phyloP scores from a whole-genome alignment of 2,329 filamentous ascomycete species.

The Colletotrichum acutatum region DNA sequence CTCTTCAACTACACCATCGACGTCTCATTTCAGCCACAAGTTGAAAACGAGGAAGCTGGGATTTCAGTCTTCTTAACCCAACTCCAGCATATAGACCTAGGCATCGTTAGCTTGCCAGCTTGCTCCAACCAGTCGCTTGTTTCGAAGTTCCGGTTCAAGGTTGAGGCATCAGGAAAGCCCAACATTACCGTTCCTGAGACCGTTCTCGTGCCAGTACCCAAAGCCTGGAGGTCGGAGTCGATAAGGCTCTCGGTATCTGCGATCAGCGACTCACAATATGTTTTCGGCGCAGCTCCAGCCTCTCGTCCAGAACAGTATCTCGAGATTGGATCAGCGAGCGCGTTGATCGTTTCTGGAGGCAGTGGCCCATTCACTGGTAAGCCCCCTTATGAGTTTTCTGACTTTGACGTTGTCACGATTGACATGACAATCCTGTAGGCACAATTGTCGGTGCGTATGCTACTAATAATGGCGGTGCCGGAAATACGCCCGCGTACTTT shows the following conservation, averaged over 20 bases:
- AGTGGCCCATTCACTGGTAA: conserved; percentile 43
- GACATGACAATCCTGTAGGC: conserved; percentile 44
- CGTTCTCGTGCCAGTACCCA: conserved; percentile 50
- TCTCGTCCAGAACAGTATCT: conserved; percentile 10
- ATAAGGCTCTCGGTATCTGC: conserved; percentile 55
- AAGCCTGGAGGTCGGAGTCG: conserved; percentile 46
- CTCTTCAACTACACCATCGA: conserved; percentile 63
- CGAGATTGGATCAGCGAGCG: conserved; percentile 48
- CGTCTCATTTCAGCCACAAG: conserved; percentile 53
- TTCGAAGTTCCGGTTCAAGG: conserved; percentile 56
- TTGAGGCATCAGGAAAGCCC: conserved; percentile 50
- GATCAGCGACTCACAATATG: conserved; percentile 57
- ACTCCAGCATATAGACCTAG: conserved; percentile 62
- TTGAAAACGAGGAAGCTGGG: conserved; percentile 60
- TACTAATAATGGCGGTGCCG: conserved; percentile 61
- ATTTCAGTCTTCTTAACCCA: conserved; percentile 64
- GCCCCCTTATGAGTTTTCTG: neutral
- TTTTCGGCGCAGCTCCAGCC: conserved; percentile 49
- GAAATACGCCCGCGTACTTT: conserved; percentile 57
- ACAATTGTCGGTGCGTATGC: conserved; percentile 62
- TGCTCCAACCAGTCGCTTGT: conserved; percentile 35
- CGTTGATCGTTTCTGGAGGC: conserved; percentile 30
- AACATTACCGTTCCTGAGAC: conserved; percentile 45
- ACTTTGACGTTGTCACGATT: neutral
- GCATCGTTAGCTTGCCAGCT: conserved; percentile 47